Percentiles rank a stretch among this genome's conserved stretches.
Conservation (phyloP, 192 early-diverging fungal genomes). For the Rhizophagus sp. region DNA sequence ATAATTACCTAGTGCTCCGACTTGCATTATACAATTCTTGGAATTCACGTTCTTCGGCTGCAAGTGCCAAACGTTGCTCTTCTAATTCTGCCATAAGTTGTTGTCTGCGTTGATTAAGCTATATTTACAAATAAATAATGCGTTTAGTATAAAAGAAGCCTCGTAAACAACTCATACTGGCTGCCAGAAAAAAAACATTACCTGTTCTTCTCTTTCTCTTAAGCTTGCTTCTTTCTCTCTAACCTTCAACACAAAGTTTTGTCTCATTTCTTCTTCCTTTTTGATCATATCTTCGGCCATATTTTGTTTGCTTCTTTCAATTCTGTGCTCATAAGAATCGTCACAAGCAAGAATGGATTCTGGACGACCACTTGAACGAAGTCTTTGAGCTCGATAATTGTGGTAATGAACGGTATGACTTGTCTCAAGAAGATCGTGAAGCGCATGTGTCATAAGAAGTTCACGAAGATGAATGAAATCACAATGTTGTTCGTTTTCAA, state of each 20-base stretch:
- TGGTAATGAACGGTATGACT: slow-evolving; percentile 80
- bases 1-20: slow-evolving; percentile 17
- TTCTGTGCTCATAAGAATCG: slow-evolving; percentile 72
- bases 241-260: slow-evolving; percentile 52
- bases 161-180: not conserved
- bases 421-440: slow-evolving; percentile 82
- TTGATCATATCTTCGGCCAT: slow-evolving; percentile 71
- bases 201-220: slow-evolving; percentile 46
- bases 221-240: slow-evolving; percentile 49
- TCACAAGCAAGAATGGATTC: slow-evolving; percentile 80
- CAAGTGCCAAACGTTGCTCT: slow-evolving; percentile 30
- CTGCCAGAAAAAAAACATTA: slow-evolving; percentile 24
- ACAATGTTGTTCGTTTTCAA: slow-evolving; percentile 76
- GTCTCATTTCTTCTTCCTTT: slow-evolving; percentile 74
- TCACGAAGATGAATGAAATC: slow-evolving; percentile 76
- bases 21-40: slow-evolving; percentile 28
- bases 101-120: slow-evolving; percentile 31
- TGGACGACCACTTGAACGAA: slow-evolving; percentile 72
- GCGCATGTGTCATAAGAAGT: slow-evolving; percentile 63
- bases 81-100: slow-evolving; percentile 33
- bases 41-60: slow-evolving; percentile 31
- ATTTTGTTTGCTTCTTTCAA: slow-evolving; percentile 62
- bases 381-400: slow-evolving; percentile 60
- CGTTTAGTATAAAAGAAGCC: not conserved
- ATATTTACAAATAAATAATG: not conserved